Conservation (phyloP, 306 rosid species). For the Gynostemma pentaphyllum region DNA sequence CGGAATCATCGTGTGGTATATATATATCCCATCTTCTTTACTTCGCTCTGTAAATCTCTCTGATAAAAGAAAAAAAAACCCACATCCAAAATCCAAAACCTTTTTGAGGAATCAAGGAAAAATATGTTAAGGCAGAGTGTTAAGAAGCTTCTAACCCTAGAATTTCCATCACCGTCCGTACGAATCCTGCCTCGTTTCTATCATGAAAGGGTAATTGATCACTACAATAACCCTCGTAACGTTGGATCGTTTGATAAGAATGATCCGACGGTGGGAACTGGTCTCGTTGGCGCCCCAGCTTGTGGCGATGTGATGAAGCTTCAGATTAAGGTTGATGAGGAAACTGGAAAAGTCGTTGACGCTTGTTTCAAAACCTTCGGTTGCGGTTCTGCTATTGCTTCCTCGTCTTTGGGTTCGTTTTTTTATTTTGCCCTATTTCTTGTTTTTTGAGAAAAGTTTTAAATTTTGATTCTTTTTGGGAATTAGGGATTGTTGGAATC, state of each 20-base stretch:
- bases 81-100: neutral
- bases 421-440: neutral
- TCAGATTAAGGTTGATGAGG: constrained; percentile 73
- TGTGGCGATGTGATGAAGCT: constrained; percentile 96
- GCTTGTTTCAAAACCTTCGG: constrained; percentile 92
- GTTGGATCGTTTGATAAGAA: constrained; percentile 79
- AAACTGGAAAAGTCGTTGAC: constrained; percentile 66
- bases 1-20: neutral
- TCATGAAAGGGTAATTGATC: constrained; percentile 85
- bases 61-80: neutral
- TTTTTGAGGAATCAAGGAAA: neutral
- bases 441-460: neutral
- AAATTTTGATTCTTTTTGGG: too few relatives aligned
- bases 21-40: neutral
- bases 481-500: too few relatives aligned
- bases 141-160: constrained; percentile 34
- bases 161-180: constrained; percentile 17
- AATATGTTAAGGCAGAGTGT: constrained; percentile 51
- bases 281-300: constrained; percentile 82
- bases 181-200: constrained; percentile 41
- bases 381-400: constrained; percentile 88
- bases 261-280: constrained; percentile 73
- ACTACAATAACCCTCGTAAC: constrained; percentile 74
- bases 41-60: neutral
- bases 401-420: constrained; percentile 68